phyloP scores from a whole-genome alignment of 2,329 filamentous ascomycete genomes.

The Trichophyton schoenleinii region DNA sequence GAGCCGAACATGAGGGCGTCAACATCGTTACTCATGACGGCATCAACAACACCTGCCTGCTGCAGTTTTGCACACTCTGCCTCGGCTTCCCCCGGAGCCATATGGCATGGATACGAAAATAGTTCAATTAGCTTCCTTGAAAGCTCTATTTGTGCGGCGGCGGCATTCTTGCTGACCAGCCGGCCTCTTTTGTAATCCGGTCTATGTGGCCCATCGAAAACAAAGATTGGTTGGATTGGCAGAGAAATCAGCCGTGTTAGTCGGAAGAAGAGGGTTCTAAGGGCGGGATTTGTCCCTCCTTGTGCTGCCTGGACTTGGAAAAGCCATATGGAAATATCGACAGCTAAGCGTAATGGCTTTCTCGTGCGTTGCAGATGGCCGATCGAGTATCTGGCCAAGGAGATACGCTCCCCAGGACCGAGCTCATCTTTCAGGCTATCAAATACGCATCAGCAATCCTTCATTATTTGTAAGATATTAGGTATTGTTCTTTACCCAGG shows the following conservation, averaged over 20 bases:
- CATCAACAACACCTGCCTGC: slow-evolving; percentile 70
- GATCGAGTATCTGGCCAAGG: slow-evolving; percentile 69
- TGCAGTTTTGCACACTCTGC: slow-evolving; percentile 89
- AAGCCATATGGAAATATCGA: slow-evolving; percentile 95
- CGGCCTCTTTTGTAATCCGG: slow-evolving; percentile 83
- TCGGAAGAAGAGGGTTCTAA: slow-evolving; percentile 86
- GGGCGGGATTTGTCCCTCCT: slow-evolving; percentile 77
- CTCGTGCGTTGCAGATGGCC: slow-evolving; percentile 59
- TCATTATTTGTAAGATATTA: not conserved
- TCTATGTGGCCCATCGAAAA: slow-evolving; percentile 79
- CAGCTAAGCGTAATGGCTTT: slow-evolving; percentile 69
- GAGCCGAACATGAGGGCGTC: slow-evolving; percentile 98
- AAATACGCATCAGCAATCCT: not conserved
- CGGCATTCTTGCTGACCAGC: slow-evolving; percentile 36
- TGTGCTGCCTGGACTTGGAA: slow-evolving; percentile 80
- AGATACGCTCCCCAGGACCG: slow-evolving; percentile 63
- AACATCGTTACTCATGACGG: slow-evolving; percentile 89
- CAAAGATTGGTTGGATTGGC: slow-evolving; percentile 76
- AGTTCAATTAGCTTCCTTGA: slow-evolving; percentile 71
- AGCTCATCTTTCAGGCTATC: slow-evolving; percentile 68
- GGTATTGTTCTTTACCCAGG: slow-evolving; percentile 27
- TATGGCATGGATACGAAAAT: slow-evolving; percentile 73
- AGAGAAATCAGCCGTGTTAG: slow-evolving; percentile 62
- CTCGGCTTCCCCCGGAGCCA: slow-evolving; percentile 88
- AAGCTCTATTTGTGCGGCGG: slow-evolving; percentile 48